Conservation (phyloP, 768 basidiomycete species). For the Termitomyces sp. region DNA sequence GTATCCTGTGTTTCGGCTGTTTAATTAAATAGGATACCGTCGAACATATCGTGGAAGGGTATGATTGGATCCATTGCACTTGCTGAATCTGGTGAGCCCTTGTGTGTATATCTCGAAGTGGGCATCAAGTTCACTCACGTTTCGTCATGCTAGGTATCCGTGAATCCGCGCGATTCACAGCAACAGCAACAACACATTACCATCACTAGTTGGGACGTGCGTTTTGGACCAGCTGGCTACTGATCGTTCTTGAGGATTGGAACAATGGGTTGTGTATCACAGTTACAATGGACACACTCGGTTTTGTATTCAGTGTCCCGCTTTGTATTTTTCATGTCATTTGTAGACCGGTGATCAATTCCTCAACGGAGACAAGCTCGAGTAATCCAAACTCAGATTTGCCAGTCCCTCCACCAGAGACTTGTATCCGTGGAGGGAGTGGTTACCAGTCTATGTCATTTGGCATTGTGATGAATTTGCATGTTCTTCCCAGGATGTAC, state of each 20-base stretch:
- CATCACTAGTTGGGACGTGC: background rate
- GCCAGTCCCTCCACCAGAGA: too few relatives aligned
- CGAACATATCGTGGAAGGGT: conserved; percentile 1
- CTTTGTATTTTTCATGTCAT: background rate
- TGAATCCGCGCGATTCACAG: background rate
- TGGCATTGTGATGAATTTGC: background rate
- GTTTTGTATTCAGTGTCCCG: background rate
- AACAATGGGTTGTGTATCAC: too few relatives aligned
- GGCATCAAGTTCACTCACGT: background rate
- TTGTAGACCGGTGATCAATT: too few relatives aligned
- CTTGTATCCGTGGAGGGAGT: too few relatives aligned
- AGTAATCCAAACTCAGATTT: too few relatives aligned
- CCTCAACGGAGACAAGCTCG: too few relatives aligned
- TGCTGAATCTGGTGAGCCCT: background rate
- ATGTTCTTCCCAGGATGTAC: background rate
- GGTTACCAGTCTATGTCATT: background rate
- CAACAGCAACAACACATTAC: background rate
- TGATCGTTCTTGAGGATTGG: background rate
- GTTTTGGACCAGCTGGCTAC: background rate
- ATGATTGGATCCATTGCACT: background rate
- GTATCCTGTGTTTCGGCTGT: background rate
- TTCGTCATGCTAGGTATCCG: background rate
- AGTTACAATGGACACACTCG: background rate
- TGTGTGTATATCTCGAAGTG: background rate
- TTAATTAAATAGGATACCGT: conserved; percentile 11